Base-by-base conservation (phyloP, 2,329 filamentous ascomycete species). In the Phialophora tarda region DNA sequence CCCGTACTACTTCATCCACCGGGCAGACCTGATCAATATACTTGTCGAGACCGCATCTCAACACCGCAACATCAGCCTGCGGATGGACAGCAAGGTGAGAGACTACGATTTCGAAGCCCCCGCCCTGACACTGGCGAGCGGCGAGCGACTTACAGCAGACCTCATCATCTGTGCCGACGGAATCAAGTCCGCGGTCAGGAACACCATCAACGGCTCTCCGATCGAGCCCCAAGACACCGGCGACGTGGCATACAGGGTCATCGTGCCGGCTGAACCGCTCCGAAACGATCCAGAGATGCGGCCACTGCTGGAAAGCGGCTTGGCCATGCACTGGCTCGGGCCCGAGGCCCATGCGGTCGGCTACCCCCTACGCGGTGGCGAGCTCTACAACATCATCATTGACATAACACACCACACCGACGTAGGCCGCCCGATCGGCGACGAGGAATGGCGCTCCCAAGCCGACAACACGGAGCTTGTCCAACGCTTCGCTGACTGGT, bases 311-410 rank as follows among this genome's bases (percentile, higher is more conserved):
- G 71, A 64, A 21, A 64, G 73, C 17, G 73, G 73, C 0, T 74
- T 73, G 72, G 73, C 72, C 26, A 69, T 70, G 28, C 72, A 75
- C 59, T 77, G 74, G 75, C 73, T 75, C 58, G 75, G 75, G 10
- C 75, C 75, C 4, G 72, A 75, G 59, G 74, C 68, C 1, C 75
- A 77, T 63, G 74, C 71, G 2, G 74, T 76, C n/a, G 72, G 73
- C 44, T 76, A 77, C 59, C 75, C 74, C 8, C 64, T 77, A 0
- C 68, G 74, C 11, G 72, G 64, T 47, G 73, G 74, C 24, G 73
- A 76, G 55, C 65, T 75, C 14, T 76, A 74, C 68, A 77, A 76
- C 67, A 75, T 77, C 64, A 75, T 75, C 64, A 74, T 76, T 32
- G 71, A 72, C 61, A 67, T 72, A 28, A 73, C 72, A 1, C 71